These are phyloP conservation scores for Alternaria gansuensis DNA, from an alignment of 2,329 filamentous ascomycete species.

Conservation along the genomic window DNA sequence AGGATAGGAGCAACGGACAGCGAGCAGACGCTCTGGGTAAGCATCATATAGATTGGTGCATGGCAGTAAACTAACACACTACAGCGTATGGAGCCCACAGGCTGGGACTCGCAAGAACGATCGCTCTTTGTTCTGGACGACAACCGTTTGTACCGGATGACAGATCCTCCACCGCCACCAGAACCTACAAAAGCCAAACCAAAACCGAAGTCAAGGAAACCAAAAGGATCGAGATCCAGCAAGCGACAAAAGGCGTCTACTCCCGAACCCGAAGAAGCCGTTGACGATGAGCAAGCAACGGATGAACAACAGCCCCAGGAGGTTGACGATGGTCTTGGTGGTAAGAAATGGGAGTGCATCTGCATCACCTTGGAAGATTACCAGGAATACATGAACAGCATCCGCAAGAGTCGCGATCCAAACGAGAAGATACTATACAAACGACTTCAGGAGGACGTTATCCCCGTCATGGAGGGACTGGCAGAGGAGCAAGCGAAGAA, in stretches of 20 bases:
- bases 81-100: slow-evolving; percentile 77
- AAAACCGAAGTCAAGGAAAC: slow-evolving; percentile 65
- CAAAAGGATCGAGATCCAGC: slow-evolving; percentile 67
- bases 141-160: slow-evolving; percentile 87
- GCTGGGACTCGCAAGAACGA: slow-evolving; percentile 88
- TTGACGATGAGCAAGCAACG: slow-evolving; percentile 46
- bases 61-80: slow-evolving; percentile 30
- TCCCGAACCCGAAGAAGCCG: slow-evolving; percentile 53
- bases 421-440: slow-evolving; percentile 83
- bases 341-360: slow-evolving; percentile 89
- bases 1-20: slow-evolving; percentile 83
- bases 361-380: slow-evolving; percentile 84
- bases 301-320: slow-evolving; percentile 47
- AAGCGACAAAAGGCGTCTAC: slow-evolving; percentile 74
- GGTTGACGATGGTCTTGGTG: slow-evolving; percentile 72
- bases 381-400: slow-evolving; percentile 71
- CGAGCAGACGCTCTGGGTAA: slow-evolving; percentile 85
- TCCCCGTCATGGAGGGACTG: slow-evolving; percentile 84
- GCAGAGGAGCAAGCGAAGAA: slow-evolving; percentile 75
- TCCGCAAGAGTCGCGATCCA: slow-evolving; percentile 79
- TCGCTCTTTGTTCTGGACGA: slow-evolving; percentile 93
- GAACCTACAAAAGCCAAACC: slow-evolving; percentile 63
- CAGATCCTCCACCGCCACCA: slow-evolving; percentile 73
- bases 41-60: slow-evolving; percentile 39
- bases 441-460: slow-evolving; percentile 76